These are phyloP conservation scores for Chlorella sp. DNA, from an alignment of 139 green algal genomes.

Conservation along the genomic window DNA sequence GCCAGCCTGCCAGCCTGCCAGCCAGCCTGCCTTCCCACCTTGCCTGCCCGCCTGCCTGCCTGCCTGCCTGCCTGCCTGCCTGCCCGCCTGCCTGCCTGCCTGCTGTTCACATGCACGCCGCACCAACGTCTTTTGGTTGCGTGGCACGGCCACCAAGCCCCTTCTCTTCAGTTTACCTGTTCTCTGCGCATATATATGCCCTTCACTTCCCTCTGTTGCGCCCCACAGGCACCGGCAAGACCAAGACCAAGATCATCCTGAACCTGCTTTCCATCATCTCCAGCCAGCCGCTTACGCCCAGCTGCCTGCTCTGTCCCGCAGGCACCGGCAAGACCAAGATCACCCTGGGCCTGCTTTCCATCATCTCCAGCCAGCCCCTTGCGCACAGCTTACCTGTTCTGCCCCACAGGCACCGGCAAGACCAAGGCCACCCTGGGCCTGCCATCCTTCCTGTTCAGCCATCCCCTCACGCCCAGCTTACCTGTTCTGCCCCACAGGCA, in stretches of 20 bases:
- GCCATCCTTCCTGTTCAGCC: constrained; percentile 88
- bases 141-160: too few species aligned
- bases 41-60: too few species aligned
- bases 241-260: too few species aligned
- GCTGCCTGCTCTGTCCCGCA: not conserved
- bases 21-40: not conserved
- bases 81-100: not conserved
- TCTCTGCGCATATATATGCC: too few species aligned
- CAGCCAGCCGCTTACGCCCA: too few species aligned
- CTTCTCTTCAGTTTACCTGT: too few species aligned
- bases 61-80: too few species aligned
- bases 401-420: constrained; percentile 86
- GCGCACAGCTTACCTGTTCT: too few species aligned
- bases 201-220: too few species aligned
- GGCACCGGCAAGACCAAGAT: constrained; percentile 84
- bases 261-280: not conserved
- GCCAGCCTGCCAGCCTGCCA: not conserved
- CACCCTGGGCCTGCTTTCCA: constrained; percentile 86
- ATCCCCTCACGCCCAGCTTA: constrained; percentile 66
- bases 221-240: constrained; percentile 89
- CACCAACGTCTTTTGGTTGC: too few species aligned
- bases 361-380: constrained; percentile 84
- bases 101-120: too few species aligned
- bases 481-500: too few species aligned
- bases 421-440: constrained; percentile 89